Percentiles rank a stretch among this genome's conserved stretches.
Evolutionary conservation across 495 filamentous ascomycete genomes (phyloP).

Genomic region (Rhypophila decipiens): DNA sequence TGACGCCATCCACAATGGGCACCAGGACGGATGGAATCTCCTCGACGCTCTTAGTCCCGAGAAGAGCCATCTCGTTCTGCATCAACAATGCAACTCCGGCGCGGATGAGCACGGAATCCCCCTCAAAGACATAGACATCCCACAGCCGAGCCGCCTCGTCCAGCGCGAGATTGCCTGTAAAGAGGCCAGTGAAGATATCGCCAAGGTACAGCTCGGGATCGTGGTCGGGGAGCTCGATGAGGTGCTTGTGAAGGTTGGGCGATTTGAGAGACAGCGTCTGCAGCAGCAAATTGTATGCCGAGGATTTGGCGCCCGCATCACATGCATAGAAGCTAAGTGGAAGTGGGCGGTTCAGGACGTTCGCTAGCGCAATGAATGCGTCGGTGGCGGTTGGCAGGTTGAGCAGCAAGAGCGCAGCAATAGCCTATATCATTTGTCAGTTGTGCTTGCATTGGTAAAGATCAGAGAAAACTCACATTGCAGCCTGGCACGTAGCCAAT

Average conservation of each 20-base stretch:
- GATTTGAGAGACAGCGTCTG: constrained; percentile 68
- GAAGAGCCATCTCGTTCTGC: constrained; percentile 34
- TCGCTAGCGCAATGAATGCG: constrained; percentile 80
- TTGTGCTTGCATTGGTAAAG: neutral
- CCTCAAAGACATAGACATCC: constrained; percentile 95
- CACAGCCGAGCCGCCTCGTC: constrained; percentile 76
- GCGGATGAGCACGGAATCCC: constrained; percentile 73
- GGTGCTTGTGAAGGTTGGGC: constrained; percentile 61
- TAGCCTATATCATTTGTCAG: constrained; percentile 46
- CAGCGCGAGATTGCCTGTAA: constrained; percentile 50
- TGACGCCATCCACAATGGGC: constrained; percentile 2
- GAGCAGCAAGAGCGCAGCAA: constrained; percentile 80
- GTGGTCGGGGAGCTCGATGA: constrained; percentile 41
- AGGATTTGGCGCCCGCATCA: constrained; percentile 64
- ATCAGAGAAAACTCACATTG: constrained; percentile 52
- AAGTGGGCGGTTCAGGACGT: constrained; percentile 80
- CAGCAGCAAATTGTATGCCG: constrained; percentile 65
- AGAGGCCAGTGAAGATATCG: constrained; percentile 46
- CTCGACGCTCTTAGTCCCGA: constrained; percentile 23
- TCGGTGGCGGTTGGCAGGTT: constrained; percentile 65
- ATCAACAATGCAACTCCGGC: constrained; percentile 68
- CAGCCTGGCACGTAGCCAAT: constrained; percentile 86
- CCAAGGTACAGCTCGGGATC: constrained; percentile 46
- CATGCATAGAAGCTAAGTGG: constrained; percentile 81
- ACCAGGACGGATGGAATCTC: constrained; percentile 29